Conservation (phyloP, 75 land plant species). For the Larix kaempferi region DNA sequence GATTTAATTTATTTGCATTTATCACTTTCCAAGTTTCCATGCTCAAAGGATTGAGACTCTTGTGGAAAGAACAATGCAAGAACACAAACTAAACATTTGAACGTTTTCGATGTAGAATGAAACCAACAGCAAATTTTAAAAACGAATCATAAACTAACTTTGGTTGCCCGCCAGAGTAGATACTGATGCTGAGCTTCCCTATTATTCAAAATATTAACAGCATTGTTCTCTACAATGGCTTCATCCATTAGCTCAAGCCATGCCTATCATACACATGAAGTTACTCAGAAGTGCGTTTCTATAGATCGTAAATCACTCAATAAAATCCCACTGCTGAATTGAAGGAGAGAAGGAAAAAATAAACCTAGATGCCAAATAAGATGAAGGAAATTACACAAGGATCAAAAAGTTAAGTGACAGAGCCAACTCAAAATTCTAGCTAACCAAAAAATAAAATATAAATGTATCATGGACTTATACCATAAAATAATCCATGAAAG, state of each 20-base stretch:
- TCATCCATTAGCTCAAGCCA: constrained; percentile 78
- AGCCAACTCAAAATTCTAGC: not conserved
- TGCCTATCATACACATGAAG: constrained; percentile 44
- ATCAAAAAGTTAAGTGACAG: not conserved
- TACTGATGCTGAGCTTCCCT: constrained; percentile 94
- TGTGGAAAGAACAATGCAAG: not conserved
- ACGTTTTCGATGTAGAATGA: not conserved
- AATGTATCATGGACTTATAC: constrained; percentile 26
- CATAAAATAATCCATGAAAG: constrained; percentile 84
- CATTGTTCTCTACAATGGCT: constrained; percentile 43
- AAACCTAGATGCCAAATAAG: not conserved
- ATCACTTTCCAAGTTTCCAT: not conserved
- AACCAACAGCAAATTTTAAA: not conserved
- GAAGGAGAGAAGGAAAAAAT: not conserved
- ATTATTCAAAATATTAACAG: constrained; percentile 37
- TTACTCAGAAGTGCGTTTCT: constrained; percentile 3
- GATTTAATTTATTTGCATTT: not conserved
- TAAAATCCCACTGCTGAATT: not conserved
- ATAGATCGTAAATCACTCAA: not conserved
- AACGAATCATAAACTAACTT: constrained; percentile 28
- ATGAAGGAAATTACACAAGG: not conserved
- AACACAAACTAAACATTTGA: not conserved
- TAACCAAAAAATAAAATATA: not conserved
- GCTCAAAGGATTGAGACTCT: not conserved
- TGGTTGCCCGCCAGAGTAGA: constrained; percentile 91